phyloP scores from a whole-genome alignment of 2,329 filamentous ascomycete species.

The Xylariales sp. region DNA sequence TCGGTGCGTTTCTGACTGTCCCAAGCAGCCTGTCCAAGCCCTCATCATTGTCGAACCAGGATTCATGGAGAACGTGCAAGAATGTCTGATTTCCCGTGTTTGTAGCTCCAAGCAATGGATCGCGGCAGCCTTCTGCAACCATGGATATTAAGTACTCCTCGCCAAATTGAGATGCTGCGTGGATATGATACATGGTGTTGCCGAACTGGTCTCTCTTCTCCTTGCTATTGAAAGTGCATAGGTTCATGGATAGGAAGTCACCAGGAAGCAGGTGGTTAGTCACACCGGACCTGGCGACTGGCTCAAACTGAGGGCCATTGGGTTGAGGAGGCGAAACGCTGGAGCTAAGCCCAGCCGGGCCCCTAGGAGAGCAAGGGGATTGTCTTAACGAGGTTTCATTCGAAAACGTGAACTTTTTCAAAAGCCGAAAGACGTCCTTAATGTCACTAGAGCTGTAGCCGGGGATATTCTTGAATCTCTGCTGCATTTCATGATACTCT shows the following conservation, averaged over 20 bases:
- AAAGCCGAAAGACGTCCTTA: slow-evolving; percentile 18
- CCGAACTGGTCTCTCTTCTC: slow-evolving; percentile 40
- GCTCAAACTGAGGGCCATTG: too few species aligned
- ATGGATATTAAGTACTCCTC: too few species aligned
- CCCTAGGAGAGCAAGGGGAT: slow-evolving; percentile 4
- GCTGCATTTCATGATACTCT: slow-evolving; percentile 9
- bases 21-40: slow-evolving; percentile 16
- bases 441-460: slow-evolving; percentile 21
- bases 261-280: slow-evolving; percentile 39
- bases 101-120: too few species aligned
- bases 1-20: slow-evolving; percentile 12
- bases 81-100: slow-evolving; percentile 25
- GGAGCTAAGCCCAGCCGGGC: background rate
- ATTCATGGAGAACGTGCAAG: slow-evolving; percentile 24
- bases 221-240: background rate
- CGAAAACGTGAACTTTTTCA: slow-evolving; percentile 25
- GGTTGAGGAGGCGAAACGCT: too few species aligned
- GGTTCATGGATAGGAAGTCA: slow-evolving; percentile 38
- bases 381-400: slow-evolving; percentile 15
- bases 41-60: slow-evolving; percentile 20
- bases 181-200: slow-evolving; percentile 44
- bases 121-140: too few species aligned
- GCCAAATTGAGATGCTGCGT: slow-evolving; percentile 14
- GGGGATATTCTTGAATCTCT: slow-evolving; percentile 3
- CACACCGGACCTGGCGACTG: too few species aligned